Base-by-base conservation (phyloP, 164 flowering plant species). In the Liriodendron chinense region DNA sequence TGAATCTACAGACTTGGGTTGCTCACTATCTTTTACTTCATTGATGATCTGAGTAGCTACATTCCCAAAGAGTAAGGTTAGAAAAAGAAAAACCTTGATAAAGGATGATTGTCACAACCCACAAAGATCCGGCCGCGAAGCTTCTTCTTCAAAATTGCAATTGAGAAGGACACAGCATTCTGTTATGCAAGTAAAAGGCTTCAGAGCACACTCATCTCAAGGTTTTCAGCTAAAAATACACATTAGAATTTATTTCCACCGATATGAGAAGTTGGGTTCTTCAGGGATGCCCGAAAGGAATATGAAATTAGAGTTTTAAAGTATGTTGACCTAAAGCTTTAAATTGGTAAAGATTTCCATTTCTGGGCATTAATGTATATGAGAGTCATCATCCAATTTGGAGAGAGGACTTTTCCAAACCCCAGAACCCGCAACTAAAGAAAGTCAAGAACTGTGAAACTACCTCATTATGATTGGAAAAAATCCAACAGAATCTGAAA, bases 31-130 rank as follows among this genome's bases (percentile, higher is more conserved):
- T 34, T 34, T 34, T 34, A 34, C 6, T 34, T 34, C 43, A 34
- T 34, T 34, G 43, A 34, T 34, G 43, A 34, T 4, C 43, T 34
- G 43, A 34, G 43, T 34, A 34, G 43, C 7, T 34, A 34, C 43
- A 34, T 34, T 34, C 43, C 43, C 5, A 34, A 34, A 34, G 43
- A 34, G 43, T 34, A 34, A 34, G 0, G 26, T 9, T 2, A 12
- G 47, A 1, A 3, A 26, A 28, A 34, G 47, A 18, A 50, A 74
- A 23, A 91, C 99, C 98, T 94, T 72, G 99, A 90, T 76, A 96
- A 25, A 71, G 98, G 99, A 86, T 92, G 95, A 82, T 89, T 91
- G 75, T 92, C 99, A 77, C 98, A 96, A 47, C 99, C 99, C 85
- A 96, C 80, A 84, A 96, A 92, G 75, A 91, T 84, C 65, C 81